Evolutionary conservation across 78 protist genomes (phyloP).

Genomic region (Pigoraptor vietnamica): DNA sequence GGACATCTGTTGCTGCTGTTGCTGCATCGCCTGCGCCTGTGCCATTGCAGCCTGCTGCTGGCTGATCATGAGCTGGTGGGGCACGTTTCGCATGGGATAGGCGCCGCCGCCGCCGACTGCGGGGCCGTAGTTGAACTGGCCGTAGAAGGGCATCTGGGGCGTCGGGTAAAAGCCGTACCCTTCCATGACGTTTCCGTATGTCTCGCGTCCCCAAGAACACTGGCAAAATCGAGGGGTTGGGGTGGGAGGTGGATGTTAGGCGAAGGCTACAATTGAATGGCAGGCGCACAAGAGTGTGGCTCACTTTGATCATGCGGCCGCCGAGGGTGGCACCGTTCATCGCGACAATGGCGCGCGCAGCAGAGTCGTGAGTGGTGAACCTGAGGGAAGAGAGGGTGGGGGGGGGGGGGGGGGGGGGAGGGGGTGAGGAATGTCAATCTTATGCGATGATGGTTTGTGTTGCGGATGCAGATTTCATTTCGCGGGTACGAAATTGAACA

Average conservation of each 20-base stretch:
- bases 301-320: background rate
- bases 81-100: background rate
- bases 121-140: background rate
- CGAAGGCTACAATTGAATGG: too few species aligned
- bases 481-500: too few species aligned
- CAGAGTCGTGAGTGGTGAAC: background rate
- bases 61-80: background rate
- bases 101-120: background rate
- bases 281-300: background rate
- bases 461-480: background rate
- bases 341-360: background rate
- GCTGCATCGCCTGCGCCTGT: too few species aligned
- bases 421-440: too few species aligned
- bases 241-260: background rate
- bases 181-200: background rate
- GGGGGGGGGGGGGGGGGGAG: too few species aligned
- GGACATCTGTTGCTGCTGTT: too few species aligned
- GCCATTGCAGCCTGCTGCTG: background rate
- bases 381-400: background rate
- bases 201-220: background rate
- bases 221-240: background rate
- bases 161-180: background rate
- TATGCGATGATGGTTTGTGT: background rate
- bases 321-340: background rate
- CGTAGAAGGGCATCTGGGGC: background rate